Base-by-base conservation (phyloP, 2,329 filamentous ascomycete genomes). In the Pestalotiopsis sp. region DNA sequence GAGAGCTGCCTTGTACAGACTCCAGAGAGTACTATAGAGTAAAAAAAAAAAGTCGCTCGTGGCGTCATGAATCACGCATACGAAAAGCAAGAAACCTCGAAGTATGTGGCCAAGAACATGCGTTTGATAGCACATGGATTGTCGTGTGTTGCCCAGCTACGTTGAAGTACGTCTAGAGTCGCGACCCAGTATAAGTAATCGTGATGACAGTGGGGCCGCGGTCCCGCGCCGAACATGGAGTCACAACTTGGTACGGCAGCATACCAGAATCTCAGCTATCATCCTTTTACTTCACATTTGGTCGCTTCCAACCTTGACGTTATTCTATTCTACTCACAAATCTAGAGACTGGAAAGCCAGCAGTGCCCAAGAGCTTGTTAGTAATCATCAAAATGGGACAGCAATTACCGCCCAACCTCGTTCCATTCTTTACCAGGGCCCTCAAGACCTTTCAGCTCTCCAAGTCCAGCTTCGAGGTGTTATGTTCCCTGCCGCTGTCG, bases 401-500 rank as follows among this genome's bases (percentile, higher is more conserved):
- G 11, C 64, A 36, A 58, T 58, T 66, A 38, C 25, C 64, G 25
- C 49, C 64, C 20, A 52, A 58, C 20, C 20, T 66, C 7, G 64
- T 82, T 61, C 75, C 80, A 12, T 82, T 82, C 71, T 85, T 87
- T 75, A 75, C 80, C 4, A 78, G 80, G 60, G 80, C 84, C 39
- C 82, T 88, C 38, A 71, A 79, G 39, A 75, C 78, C 9, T 87
- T 87, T 68, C 82, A 82, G 58, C 72, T 77, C 7, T 85, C 85
- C 0, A 69, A 73, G 36, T 79, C 83, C 64, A 75, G 77, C 20
- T 83, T 88, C 69, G 79, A 80, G 49, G 77, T 88, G 62, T 75
- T 88, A 31, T 83, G 80, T 76, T 83, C 82, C 1, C 72, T 82
- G 41, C 75, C 80, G 52, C 39, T 68, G 20, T 5, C n/a, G 2